Evolutionary conservation across 106 monocot genomes (phyloP).

Genomic region (Platanthera zijinensis): DNA sequence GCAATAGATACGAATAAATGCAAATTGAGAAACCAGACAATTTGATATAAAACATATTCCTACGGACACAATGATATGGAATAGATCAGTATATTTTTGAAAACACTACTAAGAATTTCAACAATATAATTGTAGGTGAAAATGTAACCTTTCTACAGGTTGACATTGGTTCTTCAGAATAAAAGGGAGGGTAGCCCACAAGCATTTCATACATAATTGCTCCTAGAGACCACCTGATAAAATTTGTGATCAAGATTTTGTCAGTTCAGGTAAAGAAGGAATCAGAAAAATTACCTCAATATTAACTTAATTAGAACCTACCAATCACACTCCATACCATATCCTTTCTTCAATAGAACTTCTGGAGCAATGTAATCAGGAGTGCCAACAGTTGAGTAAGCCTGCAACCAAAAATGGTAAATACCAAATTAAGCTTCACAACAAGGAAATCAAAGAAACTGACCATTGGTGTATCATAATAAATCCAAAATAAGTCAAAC

Average conservation of each 20-base stretch:
- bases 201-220: conserved; percentile 42
- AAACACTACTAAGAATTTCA: neutral
- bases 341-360: conserved; percentile 28
- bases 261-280: neutral
- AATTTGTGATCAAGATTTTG: conserved; percentile 8
- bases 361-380: conserved; percentile 40
- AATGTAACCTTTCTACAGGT: conserved; percentile 46
- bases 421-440: neutral
- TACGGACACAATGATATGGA: neutral
- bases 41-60: neutral
- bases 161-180: conserved; percentile 56
- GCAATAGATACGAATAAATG: neutral
- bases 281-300: neutral
- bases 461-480: neutral
- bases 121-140: neutral
- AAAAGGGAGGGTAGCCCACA: conserved; percentile 55
- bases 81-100: neutral
- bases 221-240: conserved; percentile 50
- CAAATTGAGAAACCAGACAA: neutral
- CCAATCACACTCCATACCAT: conserved; percentile 48
- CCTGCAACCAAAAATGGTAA: conserved; percentile 16
- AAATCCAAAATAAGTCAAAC: conserved; percentile 4
- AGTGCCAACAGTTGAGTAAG: conserved; percentile 52
- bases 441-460: neutral
- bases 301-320: conserved; percentile 14